These are phyloP conservation scores for Marasmius sp. DNA, from an alignment of 1,284 basidiomycete species.

Conservation along the genomic window DNA sequence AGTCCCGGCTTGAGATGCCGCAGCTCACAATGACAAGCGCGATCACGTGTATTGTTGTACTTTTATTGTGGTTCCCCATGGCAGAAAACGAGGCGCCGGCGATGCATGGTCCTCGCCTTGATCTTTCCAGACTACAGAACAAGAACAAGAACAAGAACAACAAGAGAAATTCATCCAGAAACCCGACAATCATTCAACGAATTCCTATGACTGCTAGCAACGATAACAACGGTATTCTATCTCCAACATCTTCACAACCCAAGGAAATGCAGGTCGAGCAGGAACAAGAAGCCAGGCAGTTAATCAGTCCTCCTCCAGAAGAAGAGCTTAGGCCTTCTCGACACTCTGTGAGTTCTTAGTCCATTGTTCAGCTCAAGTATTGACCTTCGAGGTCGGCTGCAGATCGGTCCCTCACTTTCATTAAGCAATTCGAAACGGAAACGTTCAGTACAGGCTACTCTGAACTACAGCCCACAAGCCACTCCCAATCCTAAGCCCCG, in stretches of 20 bases:
- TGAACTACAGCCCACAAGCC: slow-evolving; percentile 28
- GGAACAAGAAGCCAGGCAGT: slow-evolving; percentile 24
- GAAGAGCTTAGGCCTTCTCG: slow-evolving; percentile 28
- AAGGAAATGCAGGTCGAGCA: not conserved
- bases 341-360: slow-evolving; percentile 7
- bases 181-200: not conserved
- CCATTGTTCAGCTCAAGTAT: not conserved
- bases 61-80: not conserved
- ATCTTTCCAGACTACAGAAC: not conserved
- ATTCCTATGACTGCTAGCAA: not conserved
- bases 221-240: slow-evolving; percentile 9
- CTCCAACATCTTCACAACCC: slow-evolving; percentile 12
- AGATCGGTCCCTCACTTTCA: slow-evolving; percentile 13
- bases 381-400: slow-evolving; percentile 8
- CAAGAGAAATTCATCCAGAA: not conserved
- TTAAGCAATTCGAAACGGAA: slow-evolving; percentile 18
- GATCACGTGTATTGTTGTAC: not conserved
- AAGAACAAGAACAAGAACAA: not conserved
- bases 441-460: slow-evolving; percentile 11
- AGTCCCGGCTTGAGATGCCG: too few relatives aligned
- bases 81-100: not conserved
- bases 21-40: not conserved
- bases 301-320: slow-evolving; percentile 50
- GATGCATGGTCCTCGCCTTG: not conserved
- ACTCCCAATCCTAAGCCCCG: slow-evolving; percentile 63